phyloP scores from a whole-genome alignment of 768 basidiomycete genomes.

The Lentinula raphanica region DNA sequence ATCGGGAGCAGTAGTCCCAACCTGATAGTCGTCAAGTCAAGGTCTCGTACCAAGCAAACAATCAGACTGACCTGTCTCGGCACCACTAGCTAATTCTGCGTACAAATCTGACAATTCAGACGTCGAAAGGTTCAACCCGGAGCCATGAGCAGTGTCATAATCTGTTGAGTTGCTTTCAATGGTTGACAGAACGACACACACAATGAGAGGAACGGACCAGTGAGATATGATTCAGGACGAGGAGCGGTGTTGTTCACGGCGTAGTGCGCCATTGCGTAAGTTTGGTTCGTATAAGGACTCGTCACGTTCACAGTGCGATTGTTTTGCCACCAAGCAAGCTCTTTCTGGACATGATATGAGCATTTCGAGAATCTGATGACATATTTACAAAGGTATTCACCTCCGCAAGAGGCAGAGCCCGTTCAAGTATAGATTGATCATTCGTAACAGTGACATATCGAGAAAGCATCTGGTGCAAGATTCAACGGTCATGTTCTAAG shows the following conservation, averaged over 20 bases:
- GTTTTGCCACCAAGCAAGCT: conserved; percentile 77
- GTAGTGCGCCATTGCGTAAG: conserved; percentile 65
- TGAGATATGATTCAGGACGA: conserved; percentile 78
- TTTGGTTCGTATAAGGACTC: conserved; percentile 66
- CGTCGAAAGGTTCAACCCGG: conserved; percentile 51
- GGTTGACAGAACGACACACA: conserved; percentile 4
- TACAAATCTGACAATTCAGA: conserved; percentile 63
- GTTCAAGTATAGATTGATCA: conserved; percentile 67
- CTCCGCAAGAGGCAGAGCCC: conserved; percentile 84
- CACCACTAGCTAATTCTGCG: conserved; percentile 82
- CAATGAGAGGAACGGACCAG: conserved; percentile 31
- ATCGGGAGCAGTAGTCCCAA: conserved; percentile 54
- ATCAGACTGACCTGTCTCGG: conserved; percentile 60
- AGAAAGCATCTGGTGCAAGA: conserved; percentile 65
- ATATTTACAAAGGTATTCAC: conserved; percentile 24
- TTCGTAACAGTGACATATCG: conserved; percentile 71
- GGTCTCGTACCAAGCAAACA: neutral
- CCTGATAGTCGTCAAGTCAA: conserved; percentile 15
- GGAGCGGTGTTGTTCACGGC: conserved; percentile 81
- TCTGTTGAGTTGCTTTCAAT: conserved; percentile 40
- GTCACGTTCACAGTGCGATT: conserved; percentile 67
- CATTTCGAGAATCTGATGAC: neutral
- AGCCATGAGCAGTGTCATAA: conserved; percentile 72
- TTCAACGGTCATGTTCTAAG: neutral
- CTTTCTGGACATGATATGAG: conserved; percentile 42